Conservation (phyloP, 371 early-diverging fungal species). For the Parasitella parasitica region DNA sequence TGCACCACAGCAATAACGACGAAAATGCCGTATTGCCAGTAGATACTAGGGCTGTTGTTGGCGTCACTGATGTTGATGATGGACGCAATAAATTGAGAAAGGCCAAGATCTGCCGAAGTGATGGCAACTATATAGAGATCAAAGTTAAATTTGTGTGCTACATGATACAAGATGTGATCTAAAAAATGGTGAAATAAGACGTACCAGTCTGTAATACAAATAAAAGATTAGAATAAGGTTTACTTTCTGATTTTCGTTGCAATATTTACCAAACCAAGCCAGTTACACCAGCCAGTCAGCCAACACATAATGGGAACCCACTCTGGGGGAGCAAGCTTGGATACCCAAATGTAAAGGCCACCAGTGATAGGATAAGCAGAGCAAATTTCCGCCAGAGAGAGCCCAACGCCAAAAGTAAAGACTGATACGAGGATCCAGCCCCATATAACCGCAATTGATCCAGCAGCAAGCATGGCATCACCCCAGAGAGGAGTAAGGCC, state of each 20-base stretch:
- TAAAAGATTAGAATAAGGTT: conserved; percentile 1
- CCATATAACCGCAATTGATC: conserved; percentile 70
- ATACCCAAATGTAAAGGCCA: conserved; percentile 61
- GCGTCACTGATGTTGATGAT: conserved; percentile 41
- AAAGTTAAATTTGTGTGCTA: neutral
- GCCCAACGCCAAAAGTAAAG: conserved; percentile 64
- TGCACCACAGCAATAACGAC: conserved; percentile 49
- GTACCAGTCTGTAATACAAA: conserved; percentile 15
- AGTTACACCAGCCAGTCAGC: conserved; percentile 61
- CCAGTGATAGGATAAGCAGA: conserved; percentile 73
- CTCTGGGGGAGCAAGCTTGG: conserved; percentile 50
- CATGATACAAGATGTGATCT: neutral
- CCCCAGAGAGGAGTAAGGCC: conserved; percentile 65
- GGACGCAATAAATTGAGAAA: conserved; percentile 51
- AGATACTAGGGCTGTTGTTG: conserved; percentile 36
- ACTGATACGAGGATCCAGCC: conserved; percentile 66
- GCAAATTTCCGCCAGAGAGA: conserved; percentile 76
- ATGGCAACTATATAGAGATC: conserved; percentile 29
- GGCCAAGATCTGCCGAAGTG: conserved; percentile 54
- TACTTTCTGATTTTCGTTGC: neutral
- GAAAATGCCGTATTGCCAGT: conserved; percentile 45
- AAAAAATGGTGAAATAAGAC: neutral
- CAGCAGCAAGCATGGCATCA: conserved; percentile 64
- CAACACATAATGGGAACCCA: conserved; percentile 59
- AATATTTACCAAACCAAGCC: conserved; percentile 46